A percentile compares a stretch with the other conserved stretches of the same genome.
Evolutionary conservation across 768 basidiomycete genomes (phyloP).

Genomic region (Russula emetica): DNA sequence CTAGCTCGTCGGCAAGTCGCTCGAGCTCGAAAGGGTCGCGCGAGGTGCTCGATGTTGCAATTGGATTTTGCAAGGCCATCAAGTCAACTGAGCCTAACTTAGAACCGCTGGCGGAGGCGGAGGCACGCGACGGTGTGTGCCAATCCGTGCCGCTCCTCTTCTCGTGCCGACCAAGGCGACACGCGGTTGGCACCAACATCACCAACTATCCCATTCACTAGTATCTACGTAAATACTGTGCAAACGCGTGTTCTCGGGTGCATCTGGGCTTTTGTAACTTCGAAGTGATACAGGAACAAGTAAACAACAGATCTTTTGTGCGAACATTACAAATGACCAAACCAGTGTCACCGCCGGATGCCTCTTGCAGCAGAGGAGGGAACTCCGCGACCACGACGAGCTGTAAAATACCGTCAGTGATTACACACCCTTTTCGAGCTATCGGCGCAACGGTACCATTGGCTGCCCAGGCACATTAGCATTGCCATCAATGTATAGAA

Average conservation of each 20-base stretch:
- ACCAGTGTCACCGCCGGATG: conserved; percentile 62
- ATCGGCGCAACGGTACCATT: conserved; percentile 50
- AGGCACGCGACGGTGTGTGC: background rate
- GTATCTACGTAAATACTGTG: background rate
- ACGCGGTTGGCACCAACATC: no score
- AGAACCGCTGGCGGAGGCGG: background rate
- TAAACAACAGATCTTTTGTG: conserved; percentile 23
- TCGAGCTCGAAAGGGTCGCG: conserved; percentile 65
- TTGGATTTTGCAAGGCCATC: conserved; percentile 18
- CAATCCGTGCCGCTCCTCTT: no score
- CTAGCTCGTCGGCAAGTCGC: conserved; percentile 70
- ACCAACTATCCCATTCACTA: background rate
- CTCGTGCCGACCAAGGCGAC: background rate
- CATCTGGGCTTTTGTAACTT: conserved; percentile 3
- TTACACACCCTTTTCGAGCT: background rate
- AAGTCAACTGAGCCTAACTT: background rate
- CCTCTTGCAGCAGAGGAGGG: conserved; percentile 70
- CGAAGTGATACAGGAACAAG: conserved; percentile 20
- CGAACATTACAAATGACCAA: conserved; percentile 16
- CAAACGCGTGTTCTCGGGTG: background rate
- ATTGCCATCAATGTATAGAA: conserved; percentile 14
- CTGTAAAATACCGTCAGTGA: conserved; percentile 39
- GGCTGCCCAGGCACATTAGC: conserved; percentile 44
- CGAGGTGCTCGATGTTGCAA: conserved; percentile 13
- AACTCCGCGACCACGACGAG: conserved; percentile 84